A percentile compares a stretch with the other conserved stretches of the same genome.
phyloP scores from a whole-genome alignment of 176 grass and related monocot species.

The Oryza meyeriana region DNA sequence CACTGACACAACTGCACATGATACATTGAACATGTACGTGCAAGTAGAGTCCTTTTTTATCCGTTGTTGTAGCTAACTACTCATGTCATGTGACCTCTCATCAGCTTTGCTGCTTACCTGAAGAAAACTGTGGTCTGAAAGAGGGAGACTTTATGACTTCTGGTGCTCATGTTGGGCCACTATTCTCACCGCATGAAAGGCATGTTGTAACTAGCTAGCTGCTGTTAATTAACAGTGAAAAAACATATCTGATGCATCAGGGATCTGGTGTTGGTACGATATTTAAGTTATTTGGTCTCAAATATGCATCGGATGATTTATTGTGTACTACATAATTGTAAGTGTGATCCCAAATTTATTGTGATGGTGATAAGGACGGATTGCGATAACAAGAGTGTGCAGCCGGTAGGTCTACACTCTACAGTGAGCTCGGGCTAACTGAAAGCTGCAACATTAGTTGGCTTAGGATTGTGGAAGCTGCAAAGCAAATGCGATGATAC shows the following conservation, averaged over 20 bases:
- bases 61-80: neutral
- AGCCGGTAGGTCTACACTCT: neutral
- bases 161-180: neutral
- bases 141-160: neutral
- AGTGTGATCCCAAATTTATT: neutral
- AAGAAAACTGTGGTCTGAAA: constrained; percentile 12
- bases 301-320: neutral
- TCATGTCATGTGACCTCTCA: neutral
- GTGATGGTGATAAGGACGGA: neutral
- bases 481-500: no score
- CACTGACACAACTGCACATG: neutral
- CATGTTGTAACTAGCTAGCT: neutral
- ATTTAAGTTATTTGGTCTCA: neutral
- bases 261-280: neutral
- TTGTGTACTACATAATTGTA: neutral
- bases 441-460: neutral
- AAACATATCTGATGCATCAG: neutral
- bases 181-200: constrained; percentile 5
- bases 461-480: no score
- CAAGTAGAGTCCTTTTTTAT: neutral
- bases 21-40: neutral
- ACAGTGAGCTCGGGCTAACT: neutral
- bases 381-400: neutral
- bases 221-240: neutral
- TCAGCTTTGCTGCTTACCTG: neutral